These are phyloP conservation scores for Sphaerostilbella broomeana DNA, from an alignment of 2,329 filamentous ascomycete genomes.

Conservation along the genomic window DNA sequence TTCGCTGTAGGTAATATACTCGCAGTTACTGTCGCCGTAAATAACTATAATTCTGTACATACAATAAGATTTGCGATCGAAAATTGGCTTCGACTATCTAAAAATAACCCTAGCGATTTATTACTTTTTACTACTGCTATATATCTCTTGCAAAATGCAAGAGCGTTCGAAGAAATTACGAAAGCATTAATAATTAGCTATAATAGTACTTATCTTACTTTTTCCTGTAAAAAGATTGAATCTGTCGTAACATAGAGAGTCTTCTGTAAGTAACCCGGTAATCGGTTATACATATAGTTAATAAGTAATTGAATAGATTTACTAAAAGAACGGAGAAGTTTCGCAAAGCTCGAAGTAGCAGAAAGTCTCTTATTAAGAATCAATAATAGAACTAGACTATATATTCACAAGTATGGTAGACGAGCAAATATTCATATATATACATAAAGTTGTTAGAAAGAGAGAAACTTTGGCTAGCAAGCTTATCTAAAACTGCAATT, in stretches of 20 bases:
- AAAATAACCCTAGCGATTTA: not conserved
- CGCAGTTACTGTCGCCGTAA: slow-evolving; percentile 1
- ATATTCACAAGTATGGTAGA: not conserved
- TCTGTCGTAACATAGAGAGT: not conserved
- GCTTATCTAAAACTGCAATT: not conserved
- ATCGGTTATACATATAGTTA: too few species aligned
- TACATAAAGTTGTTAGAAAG: not conserved
- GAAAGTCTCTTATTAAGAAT: not conserved
- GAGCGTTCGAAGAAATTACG: not conserved
- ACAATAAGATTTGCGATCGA: not conserved
- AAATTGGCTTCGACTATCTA: not conserved
- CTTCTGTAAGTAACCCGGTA: too few species aligned
- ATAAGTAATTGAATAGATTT: too few species aligned
- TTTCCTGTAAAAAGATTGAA: not conserved
- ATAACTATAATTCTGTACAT: slow-evolving; percentile 1
- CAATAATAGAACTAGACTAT: not conserved
- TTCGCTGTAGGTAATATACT: slow-evolving; percentile 1
- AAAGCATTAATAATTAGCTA: slow-evolving; percentile 1
- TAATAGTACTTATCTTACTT: not conserved
- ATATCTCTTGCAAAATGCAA: not conserved
- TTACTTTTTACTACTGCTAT: not conserved
- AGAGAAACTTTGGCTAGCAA: slow-evolving; percentile 1
- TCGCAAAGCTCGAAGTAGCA: too few species aligned
- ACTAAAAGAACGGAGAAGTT: too few species aligned
- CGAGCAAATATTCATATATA: not conserved